Base-by-base conservation (phyloP, 78 protist species). In the Guillardia theta region DNA sequence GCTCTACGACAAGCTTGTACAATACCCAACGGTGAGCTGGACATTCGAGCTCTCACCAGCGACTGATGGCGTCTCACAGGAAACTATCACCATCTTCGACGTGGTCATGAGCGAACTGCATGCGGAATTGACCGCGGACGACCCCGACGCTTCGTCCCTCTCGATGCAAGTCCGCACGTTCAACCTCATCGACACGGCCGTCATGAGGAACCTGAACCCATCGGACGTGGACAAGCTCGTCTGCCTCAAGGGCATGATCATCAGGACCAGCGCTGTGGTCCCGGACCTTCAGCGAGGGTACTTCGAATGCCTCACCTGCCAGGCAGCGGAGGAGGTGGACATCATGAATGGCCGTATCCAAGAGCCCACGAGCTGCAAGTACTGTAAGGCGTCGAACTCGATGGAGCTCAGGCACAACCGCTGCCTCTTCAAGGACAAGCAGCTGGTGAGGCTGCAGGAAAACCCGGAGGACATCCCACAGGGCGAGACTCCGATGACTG, bases 401-500 rank as follows among this genome's bases (percentile, higher is more conserved):
- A 0, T 54, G 78, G 33, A 50, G 19, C 78, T 99, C 8, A 54
- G 97, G 39, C 99, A 99, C 97, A 99, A 99, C 95, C 96, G 98
- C 33, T 98, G 98, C 87, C 3, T 15, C 46, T 99, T 97, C 92
- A 54, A 92, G 15, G 99, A 98, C 96, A 98, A 98, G 94, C 99
- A 99, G 95, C 46, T 97, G 43, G 70, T 99, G 4, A 90, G 96
- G 41, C 94, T 99, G 4, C 99, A 53, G 8, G 47, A 62, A 10
- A 4, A 8, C 43, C 50, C 88, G 0, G 95, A 96, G 9, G 30
- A 36, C 92, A 95, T 97, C 24, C 98, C 98, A 0, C 98, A 98
- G 64, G 99, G 99, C 47, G 99, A 98, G 83, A 99, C 99, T 8
- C 99, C 99, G 21, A 96, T 94, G 41, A 97, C 99, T 0, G 98